Conservation (phyloP, 1,284 basidiomycete species). For the Cutaneotrichosporon cavernicola region DNA sequence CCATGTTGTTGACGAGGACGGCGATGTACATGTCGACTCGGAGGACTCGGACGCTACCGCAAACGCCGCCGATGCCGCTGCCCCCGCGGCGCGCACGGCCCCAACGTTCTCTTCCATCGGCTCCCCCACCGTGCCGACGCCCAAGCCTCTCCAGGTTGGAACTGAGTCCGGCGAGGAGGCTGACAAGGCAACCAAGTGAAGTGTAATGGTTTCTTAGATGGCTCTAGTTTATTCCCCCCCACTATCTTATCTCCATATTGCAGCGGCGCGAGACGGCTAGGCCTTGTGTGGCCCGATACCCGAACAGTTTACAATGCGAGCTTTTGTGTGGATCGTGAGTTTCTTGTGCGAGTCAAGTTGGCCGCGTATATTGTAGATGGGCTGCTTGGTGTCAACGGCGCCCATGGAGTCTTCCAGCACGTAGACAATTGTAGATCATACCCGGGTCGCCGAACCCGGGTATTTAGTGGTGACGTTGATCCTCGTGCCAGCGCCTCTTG, state of each 20-base stretch:
- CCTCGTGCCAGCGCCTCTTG: too few relatives aligned
- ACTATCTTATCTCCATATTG: neutral
- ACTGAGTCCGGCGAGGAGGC: neutral
- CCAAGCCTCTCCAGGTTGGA: slow-evolving; percentile 31
- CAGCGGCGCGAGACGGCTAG: slow-evolving; percentile 1
- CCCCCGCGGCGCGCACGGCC: slow-evolving; percentile 19
- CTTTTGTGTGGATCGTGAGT: neutral
- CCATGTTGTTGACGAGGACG: slow-evolving; percentile 54
- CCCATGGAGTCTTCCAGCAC: too few relatives aligned
- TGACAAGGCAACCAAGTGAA: neutral
- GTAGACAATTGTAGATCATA: too few relatives aligned
- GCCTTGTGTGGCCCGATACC: slow-evolving; percentile 7
- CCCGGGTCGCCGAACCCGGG: too few relatives aligned
- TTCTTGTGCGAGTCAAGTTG: neutral
- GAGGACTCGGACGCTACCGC: slow-evolving; percentile 61
- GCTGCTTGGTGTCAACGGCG: neutral
- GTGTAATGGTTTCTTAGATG: neutral
- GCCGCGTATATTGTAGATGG: neutral
- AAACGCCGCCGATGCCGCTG: slow-evolving; percentile 20
- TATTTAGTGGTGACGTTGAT: too few relatives aligned
- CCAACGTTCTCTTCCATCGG: slow-evolving; percentile 46
- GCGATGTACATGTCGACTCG: slow-evolving; percentile 60
- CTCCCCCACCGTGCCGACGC: slow-evolving; percentile 43
- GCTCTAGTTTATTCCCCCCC: neutral
- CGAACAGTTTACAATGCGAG: slow-evolving; percentile 10